Percentiles rank a stretch among this genome's conserved stretches.
Conservation (phyloP, 257 asterid genomes). For the Nicotiana undulata region DNA sequence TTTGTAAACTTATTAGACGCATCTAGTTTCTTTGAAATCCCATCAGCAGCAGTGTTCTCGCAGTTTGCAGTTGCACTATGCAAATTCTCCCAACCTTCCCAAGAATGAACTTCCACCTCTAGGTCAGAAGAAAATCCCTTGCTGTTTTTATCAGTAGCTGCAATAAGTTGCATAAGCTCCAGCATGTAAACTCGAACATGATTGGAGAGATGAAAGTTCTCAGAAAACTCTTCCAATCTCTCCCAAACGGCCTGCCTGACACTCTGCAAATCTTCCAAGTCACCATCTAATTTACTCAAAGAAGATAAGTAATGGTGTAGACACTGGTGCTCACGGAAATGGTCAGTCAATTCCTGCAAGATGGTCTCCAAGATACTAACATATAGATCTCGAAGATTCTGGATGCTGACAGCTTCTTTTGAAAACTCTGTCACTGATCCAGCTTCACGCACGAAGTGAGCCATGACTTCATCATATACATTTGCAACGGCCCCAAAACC, state of each 20-base stretch:
- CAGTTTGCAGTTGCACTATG: slow-evolving; percentile 25
- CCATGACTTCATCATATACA: slow-evolving; percentile 34
- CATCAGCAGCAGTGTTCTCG: slow-evolving; percentile 28
- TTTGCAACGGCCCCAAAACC: slow-evolving; percentile 48
- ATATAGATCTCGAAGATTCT: slow-evolving; percentile 64
- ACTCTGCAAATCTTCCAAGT: slow-evolving; percentile 46
- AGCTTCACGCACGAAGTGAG: slow-evolving; percentile 36
- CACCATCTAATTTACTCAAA: slow-evolving; percentile 70
- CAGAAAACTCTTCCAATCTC: slow-evolving; percentile 59
- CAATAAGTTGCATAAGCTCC: slow-evolving; percentile 80
- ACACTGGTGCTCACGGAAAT: slow-evolving; percentile 32
- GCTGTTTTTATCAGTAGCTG: slow-evolving; percentile 42
- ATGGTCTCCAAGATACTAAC: slow-evolving; percentile 48
- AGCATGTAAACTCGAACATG: slow-evolving; percentile 61
- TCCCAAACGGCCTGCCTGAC: slow-evolving; percentile 75
- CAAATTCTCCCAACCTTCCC: slow-evolving; percentile 83
- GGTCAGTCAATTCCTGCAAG: slow-evolving; percentile 51
- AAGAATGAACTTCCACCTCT: slow-evolving; percentile 44
- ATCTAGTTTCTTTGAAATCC: slow-evolving; percentile 25
- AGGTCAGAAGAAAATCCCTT: slow-evolving; percentile 32
- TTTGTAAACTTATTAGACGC: slow-evolving; percentile 41
- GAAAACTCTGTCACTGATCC: slow-evolving; percentile 7
- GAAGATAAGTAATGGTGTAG: slow-evolving; percentile 56
- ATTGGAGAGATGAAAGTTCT: slow-evolving; percentile 58
- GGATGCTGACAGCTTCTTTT: slow-evolving; percentile 29